phyloP scores from a whole-genome alignment of 139 green algal genomes.

The Ulvella scutata region DNA sequence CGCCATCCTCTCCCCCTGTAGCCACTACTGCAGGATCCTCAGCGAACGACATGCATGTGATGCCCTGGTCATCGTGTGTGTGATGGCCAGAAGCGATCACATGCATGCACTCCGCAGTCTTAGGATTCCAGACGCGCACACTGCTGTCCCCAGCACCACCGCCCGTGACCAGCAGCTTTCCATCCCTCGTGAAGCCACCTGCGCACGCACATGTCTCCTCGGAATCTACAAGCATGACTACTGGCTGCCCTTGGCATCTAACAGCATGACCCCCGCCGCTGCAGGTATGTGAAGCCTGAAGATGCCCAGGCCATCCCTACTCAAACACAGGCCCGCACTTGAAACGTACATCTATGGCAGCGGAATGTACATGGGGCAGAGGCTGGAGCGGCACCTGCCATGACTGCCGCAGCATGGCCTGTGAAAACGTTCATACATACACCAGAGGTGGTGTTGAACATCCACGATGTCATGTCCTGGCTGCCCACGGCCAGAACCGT shows the following conservation, averaged over 20 bases:
- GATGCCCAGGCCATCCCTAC: too few species aligned
- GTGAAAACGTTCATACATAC: constrained; percentile 83
- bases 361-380: constrained; percentile 59
- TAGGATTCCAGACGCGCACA: constrained; percentile 70
- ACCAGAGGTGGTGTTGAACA: constrained; percentile 80
- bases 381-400: constrained; percentile 41
- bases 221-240: too few species aligned
- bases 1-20: constrained; percentile 44
- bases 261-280: too few species aligned
- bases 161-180: constrained; percentile 60
- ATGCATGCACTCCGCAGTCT: constrained; percentile 53
- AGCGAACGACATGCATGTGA: constrained; percentile 54
- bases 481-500: constrained; percentile 76
- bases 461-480: constrained; percentile 87
- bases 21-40: constrained; percentile 28
- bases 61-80: constrained; percentile 16
- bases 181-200: constrained; percentile 79
- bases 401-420: constrained; percentile 51
- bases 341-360: too few species aligned
- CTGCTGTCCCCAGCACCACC: constrained; percentile 61
- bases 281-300: too few species aligned
- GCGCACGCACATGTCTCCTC: too few species aligned
- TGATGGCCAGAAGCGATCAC: neutral
- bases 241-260: too few species aligned
- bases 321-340: too few species aligned